Evolutionary conservation across 2,329 filamentous ascomycete species (phyloP).

Genomic region (Colletotrichum musicola): DNA sequence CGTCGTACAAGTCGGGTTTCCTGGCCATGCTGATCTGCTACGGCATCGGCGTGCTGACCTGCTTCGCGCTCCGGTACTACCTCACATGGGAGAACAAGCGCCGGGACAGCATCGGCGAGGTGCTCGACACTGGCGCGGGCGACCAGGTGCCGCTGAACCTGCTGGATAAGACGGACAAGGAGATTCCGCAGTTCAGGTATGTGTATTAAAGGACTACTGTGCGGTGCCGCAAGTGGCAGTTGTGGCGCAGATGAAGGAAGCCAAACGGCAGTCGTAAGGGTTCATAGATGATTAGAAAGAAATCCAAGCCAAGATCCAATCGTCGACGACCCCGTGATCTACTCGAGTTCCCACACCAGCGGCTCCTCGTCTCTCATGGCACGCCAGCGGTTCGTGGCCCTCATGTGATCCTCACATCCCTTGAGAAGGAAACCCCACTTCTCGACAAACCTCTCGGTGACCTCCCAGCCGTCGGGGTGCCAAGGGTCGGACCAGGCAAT

Average conservation of each 20-base stretch:
- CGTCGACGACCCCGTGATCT: not conserved
- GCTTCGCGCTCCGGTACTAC: constrained; percentile 40
- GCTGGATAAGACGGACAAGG: constrained; percentile 66
- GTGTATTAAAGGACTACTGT: constrained; percentile 47
- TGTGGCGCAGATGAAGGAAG: not conserved
- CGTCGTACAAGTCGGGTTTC: constrained; percentile 69
- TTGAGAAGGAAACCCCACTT: constrained; percentile 58
- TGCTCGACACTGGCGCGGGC: constrained; percentile 47
- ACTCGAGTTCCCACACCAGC: constrained; percentile 31
- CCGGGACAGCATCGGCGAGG: constrained; percentile 32
- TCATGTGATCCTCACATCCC: constrained; percentile 53
- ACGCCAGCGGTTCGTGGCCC: constrained; percentile 53
- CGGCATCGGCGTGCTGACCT: constrained; percentile 56
- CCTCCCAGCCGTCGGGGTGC: constrained; percentile 60
- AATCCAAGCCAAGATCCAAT: not conserved
- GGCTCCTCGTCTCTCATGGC: constrained; percentile 25
- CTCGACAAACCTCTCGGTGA: constrained; percentile 56
- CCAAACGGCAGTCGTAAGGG: no score
- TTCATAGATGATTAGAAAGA: not conserved
- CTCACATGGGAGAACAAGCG: constrained; percentile 17
- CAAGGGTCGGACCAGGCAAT: constrained; percentile 47
- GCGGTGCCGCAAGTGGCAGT: not conserved
- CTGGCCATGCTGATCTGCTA: constrained; percentile 58
- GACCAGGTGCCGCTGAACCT: constrained; percentile 60
- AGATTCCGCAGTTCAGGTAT: constrained; percentile 67